These are phyloP conservation scores for Panaeolus cyanescens DNA, from an alignment of 768 basidiomycete genomes.

Conservation along the genomic window DNA sequence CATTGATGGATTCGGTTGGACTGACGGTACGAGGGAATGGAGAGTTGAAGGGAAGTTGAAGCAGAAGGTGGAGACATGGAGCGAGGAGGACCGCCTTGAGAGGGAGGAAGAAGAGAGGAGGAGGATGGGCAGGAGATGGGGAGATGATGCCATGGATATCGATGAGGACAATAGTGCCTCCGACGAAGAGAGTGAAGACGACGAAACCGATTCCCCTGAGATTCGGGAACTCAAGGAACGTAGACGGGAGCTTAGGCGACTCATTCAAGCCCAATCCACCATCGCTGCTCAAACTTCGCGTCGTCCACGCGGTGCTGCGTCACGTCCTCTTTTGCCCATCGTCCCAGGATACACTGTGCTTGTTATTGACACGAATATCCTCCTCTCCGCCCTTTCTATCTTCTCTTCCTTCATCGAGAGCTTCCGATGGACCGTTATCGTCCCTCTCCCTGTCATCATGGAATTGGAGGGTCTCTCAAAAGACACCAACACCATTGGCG, in stretches of 20 bases:
- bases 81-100: slow-evolving; percentile 66
- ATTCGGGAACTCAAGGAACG: slow-evolving; percentile 81
- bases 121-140: slow-evolving; percentile 60
- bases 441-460: slow-evolving; percentile 95
- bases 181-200: slow-evolving; percentile 55
- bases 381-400: slow-evolving; percentile 79
- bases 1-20: slow-evolving; percentile 79
- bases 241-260: slow-evolving; percentile 9
- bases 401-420: slow-evolving; percentile 79
- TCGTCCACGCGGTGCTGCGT: slow-evolving; percentile 27
- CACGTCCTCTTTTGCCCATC: slow-evolving; percentile 49
- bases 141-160: slow-evolving; percentile 71
- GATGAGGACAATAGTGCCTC: slow-evolving; percentile 48
- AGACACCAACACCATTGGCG: slow-evolving; percentile 68
- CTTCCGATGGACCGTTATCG: slow-evolving; percentile 81
- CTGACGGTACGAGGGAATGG: slow-evolving; percentile 61
- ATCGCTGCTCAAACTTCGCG: slow-evolving; percentile 51
- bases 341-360: slow-evolving; percentile 88
- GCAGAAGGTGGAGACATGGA: slow-evolving; percentile 71
- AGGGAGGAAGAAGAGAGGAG: slow-evolving; percentile 70
- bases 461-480: slow-evolving; percentile 90
- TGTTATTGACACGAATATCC: slow-evolving; percentile 93
- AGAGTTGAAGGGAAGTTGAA: slow-evolving; percentile 62
- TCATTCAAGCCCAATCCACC: slow-evolving; percentile 14
- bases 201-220: slow-evolving; percentile 70